Percentiles rank a stretch among this genome's conserved stretches.
phyloP scores from a whole-genome alignment of 2,329 filamentous ascomycete genomes.

The Alternaria ventricosa region DNA sequence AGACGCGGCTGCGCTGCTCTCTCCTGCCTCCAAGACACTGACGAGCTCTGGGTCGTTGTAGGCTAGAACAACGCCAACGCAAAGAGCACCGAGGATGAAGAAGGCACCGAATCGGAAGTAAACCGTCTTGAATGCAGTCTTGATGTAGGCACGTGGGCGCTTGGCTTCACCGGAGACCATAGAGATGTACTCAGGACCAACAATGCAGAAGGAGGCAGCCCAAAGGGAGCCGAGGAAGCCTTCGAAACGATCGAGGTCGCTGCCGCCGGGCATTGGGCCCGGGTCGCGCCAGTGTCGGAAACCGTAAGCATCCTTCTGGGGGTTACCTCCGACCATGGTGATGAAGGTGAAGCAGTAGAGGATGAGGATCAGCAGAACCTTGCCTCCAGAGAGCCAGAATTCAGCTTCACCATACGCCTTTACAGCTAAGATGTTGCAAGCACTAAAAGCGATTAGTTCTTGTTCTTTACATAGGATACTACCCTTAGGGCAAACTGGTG shows the following conservation, averaged over 20 bases:
- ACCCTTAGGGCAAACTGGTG: neutral
- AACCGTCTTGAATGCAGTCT: conserved; percentile 57
- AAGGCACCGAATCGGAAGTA: conserved; percentile 56
- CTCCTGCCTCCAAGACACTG: conserved; percentile 49
- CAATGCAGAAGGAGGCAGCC: conserved; percentile 56
- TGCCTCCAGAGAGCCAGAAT: conserved; percentile 55
- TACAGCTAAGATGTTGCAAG: conserved; percentile 56
- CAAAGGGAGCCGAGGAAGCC: conserved; percentile 50
- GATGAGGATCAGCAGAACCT: conserved; percentile 55
- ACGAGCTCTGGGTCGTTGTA: conserved; percentile 76
- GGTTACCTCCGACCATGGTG: conserved; percentile 55
- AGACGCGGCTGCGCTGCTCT: conserved; percentile 60
- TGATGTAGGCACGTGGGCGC: conserved; percentile 55
- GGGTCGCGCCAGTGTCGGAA: conserved; percentile 55
- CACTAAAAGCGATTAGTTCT: conserved; percentile 40
- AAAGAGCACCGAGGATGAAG: conserved; percentile 55
- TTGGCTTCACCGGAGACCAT: conserved; percentile 58
- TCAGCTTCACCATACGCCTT: conserved; percentile 54
- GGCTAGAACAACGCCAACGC: conserved; percentile 58
- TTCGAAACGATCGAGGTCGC: conserved; percentile 40
- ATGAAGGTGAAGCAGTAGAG: conserved; percentile 57
- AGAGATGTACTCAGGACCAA: conserved; percentile 57
- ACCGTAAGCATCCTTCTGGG: conserved; percentile 50
- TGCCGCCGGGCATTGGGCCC: conserved; percentile 38
- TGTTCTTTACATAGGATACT: neutral